phyloP scores from a whole-genome alignment of 164 flowering plant species.

The Tinospora cordifolia region DNA sequence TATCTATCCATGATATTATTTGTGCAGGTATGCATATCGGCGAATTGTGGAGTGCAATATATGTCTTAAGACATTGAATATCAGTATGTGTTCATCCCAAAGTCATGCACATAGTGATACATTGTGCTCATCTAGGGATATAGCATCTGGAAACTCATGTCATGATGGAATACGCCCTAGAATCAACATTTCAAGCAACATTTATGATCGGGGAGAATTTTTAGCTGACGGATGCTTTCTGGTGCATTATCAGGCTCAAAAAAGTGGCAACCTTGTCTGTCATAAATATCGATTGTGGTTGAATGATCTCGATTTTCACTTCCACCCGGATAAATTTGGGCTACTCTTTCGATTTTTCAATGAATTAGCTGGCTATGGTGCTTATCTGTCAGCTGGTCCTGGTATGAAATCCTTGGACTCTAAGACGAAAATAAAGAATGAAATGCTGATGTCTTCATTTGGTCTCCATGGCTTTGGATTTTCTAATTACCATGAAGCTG shows the following conservation, averaged over 20 bases:
- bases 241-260: conserved; percentile 38
- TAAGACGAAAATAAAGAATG: conserved; percentile 7
- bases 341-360: conserved; percentile 39
- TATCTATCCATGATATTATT: conserved; percentile 15
- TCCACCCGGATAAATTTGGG: conserved; percentile 52
- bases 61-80: conserved; percentile 30
- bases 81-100: conserved; percentile 17
- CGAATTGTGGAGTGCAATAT: conserved; percentile 27
- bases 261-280: conserved; percentile 15
- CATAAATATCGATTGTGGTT: conserved; percentile 29
- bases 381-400: conserved; percentile 12
- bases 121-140: conserved; percentile 40
- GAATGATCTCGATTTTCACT: conserved; percentile 61
- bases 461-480: conserved; percentile 49
- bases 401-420: conserved; percentile 16
- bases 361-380: conserved; percentile 25
- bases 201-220: conserved; percentile 16
- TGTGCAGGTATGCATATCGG: conserved; percentile 35
- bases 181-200: conserved; percentile 9
- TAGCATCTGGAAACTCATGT: conserved; percentile 11
- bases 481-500: conserved; percentile 48
- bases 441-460: conserved; percentile 13
- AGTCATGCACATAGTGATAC: conserved; percentile 21
- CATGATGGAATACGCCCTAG: conserved; percentile 20
- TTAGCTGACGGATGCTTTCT: conserved; percentile 36